Conservation (phyloP, 768 basidiomycete species). For the Suillus placidus region DNA sequence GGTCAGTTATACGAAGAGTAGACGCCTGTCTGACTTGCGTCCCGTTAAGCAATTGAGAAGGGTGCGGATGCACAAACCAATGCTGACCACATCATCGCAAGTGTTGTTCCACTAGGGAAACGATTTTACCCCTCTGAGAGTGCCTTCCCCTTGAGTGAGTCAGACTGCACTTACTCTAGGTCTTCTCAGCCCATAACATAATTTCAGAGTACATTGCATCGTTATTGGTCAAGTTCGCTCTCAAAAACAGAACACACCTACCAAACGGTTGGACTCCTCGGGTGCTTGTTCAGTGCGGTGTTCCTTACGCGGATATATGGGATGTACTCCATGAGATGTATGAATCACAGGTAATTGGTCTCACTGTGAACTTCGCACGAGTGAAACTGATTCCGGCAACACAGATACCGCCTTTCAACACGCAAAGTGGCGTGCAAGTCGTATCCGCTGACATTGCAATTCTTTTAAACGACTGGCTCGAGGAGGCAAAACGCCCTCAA, state of each 20-base stretch:
- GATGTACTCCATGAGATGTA: slow-evolving; percentile 85
- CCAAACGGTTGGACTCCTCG: slow-evolving; percentile 83
- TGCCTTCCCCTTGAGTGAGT: slow-evolving; percentile 84
- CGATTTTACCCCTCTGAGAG: slow-evolving; percentile 90
- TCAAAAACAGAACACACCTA: slow-evolving; percentile 58
- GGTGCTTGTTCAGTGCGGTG: slow-evolving; percentile 77
- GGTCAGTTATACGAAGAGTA: neutral
- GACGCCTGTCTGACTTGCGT: slow-evolving; percentile 5
- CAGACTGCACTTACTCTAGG: slow-evolving; percentile 7
- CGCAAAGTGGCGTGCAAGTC: slow-evolving; percentile 75
- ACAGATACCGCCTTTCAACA: slow-evolving; percentile 83
- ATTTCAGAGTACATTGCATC: slow-evolving; percentile 70
- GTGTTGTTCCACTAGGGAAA: slow-evolving; percentile 73
- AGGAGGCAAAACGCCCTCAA: slow-evolving; percentile 74
- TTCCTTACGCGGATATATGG: slow-evolving; percentile 83
- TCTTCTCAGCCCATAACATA: slow-evolving; percentile 1
- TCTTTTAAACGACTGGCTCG: slow-evolving; percentile 79
- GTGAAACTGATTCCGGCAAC: slow-evolving; percentile 10
- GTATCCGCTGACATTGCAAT: slow-evolving; percentile 83
- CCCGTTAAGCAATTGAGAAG: slow-evolving; percentile 53
- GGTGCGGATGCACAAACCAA: slow-evolving; percentile 55
- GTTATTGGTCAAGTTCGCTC: slow-evolving; percentile 73
- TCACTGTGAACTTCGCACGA: slow-evolving; percentile 5
- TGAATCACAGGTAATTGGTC: slow-evolving; percentile 72
- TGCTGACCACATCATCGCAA: slow-evolving; percentile 65